Evolutionary conservation across 1,139 yeast species (phyloP).

Genomic region (Lipomyces yarrowii): DNA sequence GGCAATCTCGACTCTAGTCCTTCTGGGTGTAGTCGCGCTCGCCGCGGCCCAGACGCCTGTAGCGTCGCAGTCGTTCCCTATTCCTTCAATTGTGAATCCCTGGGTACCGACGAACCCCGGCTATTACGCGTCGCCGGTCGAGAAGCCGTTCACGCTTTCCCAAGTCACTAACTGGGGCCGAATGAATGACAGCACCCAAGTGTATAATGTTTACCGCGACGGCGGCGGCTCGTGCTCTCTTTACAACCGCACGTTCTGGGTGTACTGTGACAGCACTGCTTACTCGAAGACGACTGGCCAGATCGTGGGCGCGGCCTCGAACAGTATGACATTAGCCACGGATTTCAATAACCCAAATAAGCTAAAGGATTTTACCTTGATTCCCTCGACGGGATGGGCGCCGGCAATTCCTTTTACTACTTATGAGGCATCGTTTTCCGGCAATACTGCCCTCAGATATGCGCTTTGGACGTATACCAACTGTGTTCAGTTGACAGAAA

Average conservation of each 20-base stretch:
- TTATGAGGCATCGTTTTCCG: slow-evolving; percentile 6
- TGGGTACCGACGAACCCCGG: slow-evolving; percentile 1
- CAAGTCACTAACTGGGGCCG: slow-evolving; percentile 9
- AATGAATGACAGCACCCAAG: slow-evolving; percentile 19
- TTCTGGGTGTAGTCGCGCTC: neutral
- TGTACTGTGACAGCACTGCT: slow-evolving; percentile 20
- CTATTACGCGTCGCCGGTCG: neutral
- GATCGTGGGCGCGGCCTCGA: slow-evolving; percentile 17
- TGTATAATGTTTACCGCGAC: slow-evolving; percentile 26
- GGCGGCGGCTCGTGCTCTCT: slow-evolving; percentile 30
- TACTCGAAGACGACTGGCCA: slow-evolving; percentile 12
- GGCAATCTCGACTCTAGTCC: neutral
- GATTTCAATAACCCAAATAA: slow-evolving; percentile 11
- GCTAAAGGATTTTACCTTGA: slow-evolving; percentile 19
- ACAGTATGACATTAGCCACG: slow-evolving; percentile 14
- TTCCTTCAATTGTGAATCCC: slow-evolving; percentile 8
- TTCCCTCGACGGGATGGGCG: slow-evolving; percentile 4
- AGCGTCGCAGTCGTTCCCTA: slow-evolving; percentile 6
- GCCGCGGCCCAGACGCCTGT: neutral
- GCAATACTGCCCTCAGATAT: slow-evolving; percentile 8
- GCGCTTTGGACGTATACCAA: slow-evolving; percentile 31
- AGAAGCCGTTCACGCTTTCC: neutral
- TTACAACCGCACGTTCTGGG: slow-evolving; percentile 24
- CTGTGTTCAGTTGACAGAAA: slow-evolving; percentile 21
- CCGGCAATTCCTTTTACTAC: slow-evolving; percentile 26